Conservation (phyloP, 371 early-diverging fungal genomes). For the Mucor indicus region DNA sequence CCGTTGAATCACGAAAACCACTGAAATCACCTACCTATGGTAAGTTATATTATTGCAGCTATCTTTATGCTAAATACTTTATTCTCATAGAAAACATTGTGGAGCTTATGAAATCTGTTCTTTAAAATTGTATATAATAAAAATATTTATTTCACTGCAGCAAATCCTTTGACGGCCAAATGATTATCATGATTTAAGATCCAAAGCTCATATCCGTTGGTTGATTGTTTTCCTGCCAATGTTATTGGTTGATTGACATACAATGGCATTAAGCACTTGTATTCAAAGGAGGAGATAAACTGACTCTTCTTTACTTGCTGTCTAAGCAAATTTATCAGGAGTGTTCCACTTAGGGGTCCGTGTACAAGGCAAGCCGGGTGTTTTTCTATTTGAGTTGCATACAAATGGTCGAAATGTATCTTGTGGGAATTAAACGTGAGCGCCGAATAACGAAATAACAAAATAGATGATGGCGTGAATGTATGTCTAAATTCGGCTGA, state of each 20-base stretch:
- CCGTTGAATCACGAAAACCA: too few relatives aligned
- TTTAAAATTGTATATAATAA: background rate
- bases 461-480: conserved; percentile 62
- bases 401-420: conserved; percentile 78
- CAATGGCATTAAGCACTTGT: conserved; percentile 69
- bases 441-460: conserved; percentile 83
- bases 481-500: conserved; percentile 46
- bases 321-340: conserved; percentile 59
- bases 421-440: conserved; percentile 82
- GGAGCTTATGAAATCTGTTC: conserved; percentile 1
- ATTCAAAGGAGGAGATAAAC: conserved; percentile 49
- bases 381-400: conserved; percentile 68
- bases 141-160: conserved; percentile 4
- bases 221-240: conserved; percentile 40
- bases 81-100: conserved; percentile 8
- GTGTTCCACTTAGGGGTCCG: conserved; percentile 78
- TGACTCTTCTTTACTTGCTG: conserved; percentile 17
- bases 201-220: conserved; percentile 64
- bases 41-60: too few relatives aligned
- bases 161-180: conserved; percentile 72
- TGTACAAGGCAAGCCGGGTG: conserved; percentile 80
- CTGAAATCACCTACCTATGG: too few relatives aligned
- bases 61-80: too few relatives aligned
- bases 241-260: conserved; percentile 55
- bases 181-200: conserved; percentile 61